Base-by-base conservation (phyloP, 345 rosid species). In the Ricinus communis region DNA sequence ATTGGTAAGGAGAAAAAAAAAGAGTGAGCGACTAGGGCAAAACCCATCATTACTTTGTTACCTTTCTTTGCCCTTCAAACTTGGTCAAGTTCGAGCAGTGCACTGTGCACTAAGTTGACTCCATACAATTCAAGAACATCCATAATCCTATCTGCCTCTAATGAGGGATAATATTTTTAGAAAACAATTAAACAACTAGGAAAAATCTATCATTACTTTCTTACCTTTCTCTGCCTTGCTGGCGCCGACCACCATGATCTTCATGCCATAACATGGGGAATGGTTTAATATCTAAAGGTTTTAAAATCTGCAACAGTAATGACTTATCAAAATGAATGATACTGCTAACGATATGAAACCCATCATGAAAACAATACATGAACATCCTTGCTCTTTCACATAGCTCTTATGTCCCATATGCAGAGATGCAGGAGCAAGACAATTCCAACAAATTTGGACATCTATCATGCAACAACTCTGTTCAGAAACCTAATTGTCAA, bases 211-310 rank as follows among this genome's bases (percentile, higher is more conserved):
- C 28, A 50, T 18, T 13, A n/a, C 40, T 18, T 30, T 65, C 80
- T 76, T 63, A 89, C 99, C 98, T 84, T 53, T 95, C 98, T 84
- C 96, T 85, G 69, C 85, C 83, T 71, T 82, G 94, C 68, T 89
- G 90, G 53, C 89, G 92, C 69, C 96, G 83, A 68, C 88, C 72
- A 62, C 85, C 55, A 67, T 85, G 89, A 70, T 95, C 97, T 78
- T 93, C 99, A 75, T 95, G 99, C 99, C 99, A 96, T 60, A 93
- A 74, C 18, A 76, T 71, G 36, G 98, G 98, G 53, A 85, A 82
- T 33, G 97, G 96, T 85, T 93, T 96, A 73, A 91, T 74, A 79
- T 96, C 98, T 62, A 66, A 61, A 57, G 87, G 74, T 60, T 88
- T 87, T 74, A 96, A 51, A 65, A 88, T 80, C 99, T 96, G 87